Evolutionary conservation across 75 land plant genomes (phyloP).

Genomic region (Cupressus sempervirens): DNA sequence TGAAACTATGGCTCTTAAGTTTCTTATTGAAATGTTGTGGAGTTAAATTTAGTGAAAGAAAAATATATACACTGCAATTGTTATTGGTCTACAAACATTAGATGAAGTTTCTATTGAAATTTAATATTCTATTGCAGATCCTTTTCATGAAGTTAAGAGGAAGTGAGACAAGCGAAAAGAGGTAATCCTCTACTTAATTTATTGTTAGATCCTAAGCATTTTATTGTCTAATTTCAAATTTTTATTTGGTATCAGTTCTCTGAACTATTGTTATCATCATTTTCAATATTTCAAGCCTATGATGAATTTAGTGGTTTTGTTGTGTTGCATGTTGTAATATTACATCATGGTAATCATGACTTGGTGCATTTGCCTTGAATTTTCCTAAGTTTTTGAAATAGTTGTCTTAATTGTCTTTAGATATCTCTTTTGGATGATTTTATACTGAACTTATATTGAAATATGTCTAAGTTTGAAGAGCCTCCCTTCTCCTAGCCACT

Average conservation of each 20-base stretch:
- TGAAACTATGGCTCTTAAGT: neutral
- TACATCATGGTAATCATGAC: too few species aligned
- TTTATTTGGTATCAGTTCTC: neutral
- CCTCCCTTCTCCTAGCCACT: too few species aligned
- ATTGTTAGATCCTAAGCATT: neutral
- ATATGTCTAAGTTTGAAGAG: too few species aligned
- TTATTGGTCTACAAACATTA: neutral
- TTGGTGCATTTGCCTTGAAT: too few species aligned
- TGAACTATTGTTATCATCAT: neutral
- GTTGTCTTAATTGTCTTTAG: too few species aligned
- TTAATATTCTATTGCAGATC: slow-evolving; percentile 33
- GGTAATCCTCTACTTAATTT: slow-evolving; percentile 23
- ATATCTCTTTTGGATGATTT: too few species aligned
- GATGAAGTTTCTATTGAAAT: neutral
- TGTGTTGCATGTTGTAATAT: neutral
- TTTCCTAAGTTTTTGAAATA: too few species aligned
- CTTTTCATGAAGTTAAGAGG: slow-evolving; percentile 70
- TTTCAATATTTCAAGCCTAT: neutral
- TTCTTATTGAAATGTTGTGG: neutral
- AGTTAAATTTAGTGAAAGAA: neutral
- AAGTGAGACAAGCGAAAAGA: slow-evolving; percentile 66
- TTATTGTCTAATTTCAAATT: neutral
- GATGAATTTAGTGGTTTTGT: neutral
- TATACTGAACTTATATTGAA: too few species aligned
- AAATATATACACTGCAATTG: neutral